Base-by-base conservation (phyloP, 2,329 filamentous ascomycete species). In the Trichocomaceae sp. region DNA sequence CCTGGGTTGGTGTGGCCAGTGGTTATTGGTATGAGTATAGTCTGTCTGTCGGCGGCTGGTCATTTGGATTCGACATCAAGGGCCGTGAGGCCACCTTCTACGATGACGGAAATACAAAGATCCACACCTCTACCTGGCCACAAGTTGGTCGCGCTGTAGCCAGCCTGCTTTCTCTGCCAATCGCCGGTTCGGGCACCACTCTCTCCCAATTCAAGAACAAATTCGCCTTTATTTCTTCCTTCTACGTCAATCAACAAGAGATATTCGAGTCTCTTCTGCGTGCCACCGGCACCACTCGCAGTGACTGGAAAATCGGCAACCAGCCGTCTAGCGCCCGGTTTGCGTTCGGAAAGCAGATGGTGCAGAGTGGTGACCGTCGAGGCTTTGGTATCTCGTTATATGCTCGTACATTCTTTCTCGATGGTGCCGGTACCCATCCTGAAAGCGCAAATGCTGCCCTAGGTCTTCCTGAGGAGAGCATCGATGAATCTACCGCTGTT, bases 191-290 rank as follows among this genome's bases (percentile, higher is more conserved):
- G 10, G 66, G 68, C 9, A 62, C 66, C 1, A 71, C 72, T 10
- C 56, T 83, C 7, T 72, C 71, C 5, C 59, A 65, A 35, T 82
- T 73, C 61, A 67, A 70, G 6, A 81, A 84, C 65, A 74, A 76
- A 52, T 59, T 62, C 0, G 63, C 84, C 2, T 81, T 76, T 61
- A 60, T 84, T 13, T 75, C 72, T 8, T 83, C 79, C 57, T 88
- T 86, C 70, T 66, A 71, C 6, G 61, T 83, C 58, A 81, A 69
- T 56, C 85, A 88, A 66, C 75, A 76, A 12, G 84, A 88, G 4
- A 87, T 88, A 72, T 75, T 88, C 51, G 78, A 79, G 44, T 78
- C 77, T 15, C 68, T 85, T 10, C 75, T 83, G 60, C 77, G 79
- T 0, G 83, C 83, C 2, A 79, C 80, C 0, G 77, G 78, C 0